Evolutionary conservation across 1,139 yeast genomes (phyloP), one percentile per base, ranked within the genome.

Genomic region (Pichia sp.): DNA sequence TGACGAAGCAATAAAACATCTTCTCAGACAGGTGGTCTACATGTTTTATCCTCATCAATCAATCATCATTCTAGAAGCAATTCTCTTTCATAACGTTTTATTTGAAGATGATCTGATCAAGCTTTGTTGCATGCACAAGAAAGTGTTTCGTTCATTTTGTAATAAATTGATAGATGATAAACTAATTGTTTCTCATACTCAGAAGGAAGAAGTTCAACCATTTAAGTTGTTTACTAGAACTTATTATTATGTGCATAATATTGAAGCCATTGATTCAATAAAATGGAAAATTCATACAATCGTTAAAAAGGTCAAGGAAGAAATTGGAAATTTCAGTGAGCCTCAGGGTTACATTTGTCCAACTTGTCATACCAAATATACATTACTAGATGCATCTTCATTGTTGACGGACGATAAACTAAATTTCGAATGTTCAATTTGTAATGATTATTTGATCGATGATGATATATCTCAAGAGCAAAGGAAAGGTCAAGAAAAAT

Each of bases 281-380:
- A 92, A 94, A 67, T 94, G 97, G 97, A 89, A 90, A 63, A 87
- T 92, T 53, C 97, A 92, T 63, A 78, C 86, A 40, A 76, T 94
- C 39, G 97, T 88, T 15, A 83, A 82, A 57, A 68, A 74, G 50
- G 73, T 90, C 50, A 87, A 87, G 63, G 87, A 85, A 55, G 95
- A 89, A 61, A 77, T 92, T 71, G 82, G 80, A 36, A 79, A 79
- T 56, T 87, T 84, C 59, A 84, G 92, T 23, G 92, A 88, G 56
- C 95, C 97, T 1, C 96, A 90, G 60, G 98, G 97, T 1, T 92
- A 86, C 63, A 76, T 86, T 45, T 92, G 99, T 65, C 92, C 95
- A 4, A 70, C 85, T 41, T 92, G 99, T 68, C 79, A 80, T 42
- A 79, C 85, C 29, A 81, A 85, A 62, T 90, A 84, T 58, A 76